phyloP scores from a whole-genome alignment of 2,329 filamentous ascomycete species.

The Chaetoscypha palmicola region DNA sequence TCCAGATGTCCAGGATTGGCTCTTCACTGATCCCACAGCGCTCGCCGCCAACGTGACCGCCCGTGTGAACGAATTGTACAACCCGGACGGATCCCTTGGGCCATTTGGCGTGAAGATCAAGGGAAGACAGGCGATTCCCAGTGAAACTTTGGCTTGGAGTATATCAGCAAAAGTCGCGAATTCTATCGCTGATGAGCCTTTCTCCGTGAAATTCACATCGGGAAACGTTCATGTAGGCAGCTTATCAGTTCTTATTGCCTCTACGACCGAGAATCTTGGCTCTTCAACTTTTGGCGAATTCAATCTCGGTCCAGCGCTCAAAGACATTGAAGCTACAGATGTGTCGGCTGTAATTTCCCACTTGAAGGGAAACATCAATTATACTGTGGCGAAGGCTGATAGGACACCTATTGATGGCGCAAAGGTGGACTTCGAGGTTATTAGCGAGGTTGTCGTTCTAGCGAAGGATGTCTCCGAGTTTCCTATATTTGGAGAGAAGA shows the following conservation, averaged over 20 bases:
- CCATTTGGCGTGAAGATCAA: not conserved
- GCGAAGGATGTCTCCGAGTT: not conserved
- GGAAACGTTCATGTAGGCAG: not conserved
- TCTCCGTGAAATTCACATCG: not conserved
- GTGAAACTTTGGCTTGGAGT: not conserved
- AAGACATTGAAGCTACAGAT: not conserved
- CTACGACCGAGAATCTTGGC: not conserved
- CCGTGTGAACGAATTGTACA: slow-evolving; percentile 48
- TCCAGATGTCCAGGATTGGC: slow-evolving; percentile 35
- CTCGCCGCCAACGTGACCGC: slow-evolving; percentile 54
- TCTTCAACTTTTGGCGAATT: not conserved
- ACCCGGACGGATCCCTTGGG: not conserved
- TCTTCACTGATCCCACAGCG: slow-evolving; percentile 40
- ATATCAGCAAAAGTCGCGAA: not conserved
- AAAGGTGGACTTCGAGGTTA: not conserved
- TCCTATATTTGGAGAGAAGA: slow-evolving; percentile 4
- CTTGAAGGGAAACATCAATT: not conserved
- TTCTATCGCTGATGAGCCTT: not conserved
- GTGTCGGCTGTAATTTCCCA: not conserved
- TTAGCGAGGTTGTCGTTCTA: not conserved
- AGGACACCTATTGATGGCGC: not conserved
- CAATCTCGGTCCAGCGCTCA: not conserved
- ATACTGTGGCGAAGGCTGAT: not conserved
- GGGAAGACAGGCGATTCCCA: not conserved
- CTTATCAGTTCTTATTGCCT: not conserved